Evolutionary conservation across 108 stramenopile species (phyloP).

Genomic region (Skeletonema grethae): DNA sequence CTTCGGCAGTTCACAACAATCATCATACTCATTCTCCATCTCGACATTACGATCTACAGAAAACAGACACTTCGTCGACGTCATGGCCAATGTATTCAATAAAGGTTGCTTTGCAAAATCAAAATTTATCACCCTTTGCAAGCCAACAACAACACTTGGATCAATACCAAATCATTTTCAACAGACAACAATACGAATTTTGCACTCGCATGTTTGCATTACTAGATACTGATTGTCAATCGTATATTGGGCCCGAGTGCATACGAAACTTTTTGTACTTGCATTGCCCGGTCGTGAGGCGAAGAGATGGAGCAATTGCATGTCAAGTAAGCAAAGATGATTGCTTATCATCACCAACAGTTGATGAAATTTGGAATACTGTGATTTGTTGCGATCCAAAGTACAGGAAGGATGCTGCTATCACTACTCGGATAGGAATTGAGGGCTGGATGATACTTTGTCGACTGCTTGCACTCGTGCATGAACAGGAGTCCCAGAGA

Average conservation of each 20-base stretch:
- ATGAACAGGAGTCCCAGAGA: slow-evolving; percentile 82
- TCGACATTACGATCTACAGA: background rate
- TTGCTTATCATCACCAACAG: slow-evolving; percentile 55
- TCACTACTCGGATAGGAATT: slow-evolving; percentile 56
- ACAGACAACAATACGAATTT: slow-evolving; percentile 70
- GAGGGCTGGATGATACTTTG: slow-evolving; percentile 89
- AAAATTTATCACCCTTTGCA: slow-evolving; percentile 5
- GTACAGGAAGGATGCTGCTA: slow-evolving; percentile 4
- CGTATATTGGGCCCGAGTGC: slow-evolving; percentile 58
- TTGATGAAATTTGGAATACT: slow-evolving; percentile 82
- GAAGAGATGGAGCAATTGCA: slow-evolving; percentile 74
- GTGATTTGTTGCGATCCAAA: slow-evolving; percentile 55
- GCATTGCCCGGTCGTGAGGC: slow-evolving; percentile 82
- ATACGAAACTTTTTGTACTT: slow-evolving; percentile 75
- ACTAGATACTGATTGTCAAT: slow-evolving; percentile 77
- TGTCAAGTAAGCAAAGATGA: slow-evolving; percentile 11
- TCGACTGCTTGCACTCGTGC: slow-evolving; percentile 82
- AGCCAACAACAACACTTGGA: slow-evolving; percentile 7
- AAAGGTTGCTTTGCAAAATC: slow-evolving; percentile 15
- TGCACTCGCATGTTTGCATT: slow-evolving; percentile 72
- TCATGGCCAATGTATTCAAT: slow-evolving; percentile 35
- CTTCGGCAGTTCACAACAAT: background rate
- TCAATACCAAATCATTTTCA: slow-evolving; percentile 63
- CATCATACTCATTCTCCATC: slow-evolving; percentile 3
- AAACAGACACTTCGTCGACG: slow-evolving; percentile 3